These are phyloP conservation scores for Aspergillus sclerotialis DNA, from an alignment of 2,329 filamentous ascomycete genomes.

Conservation along the genomic window DNA sequence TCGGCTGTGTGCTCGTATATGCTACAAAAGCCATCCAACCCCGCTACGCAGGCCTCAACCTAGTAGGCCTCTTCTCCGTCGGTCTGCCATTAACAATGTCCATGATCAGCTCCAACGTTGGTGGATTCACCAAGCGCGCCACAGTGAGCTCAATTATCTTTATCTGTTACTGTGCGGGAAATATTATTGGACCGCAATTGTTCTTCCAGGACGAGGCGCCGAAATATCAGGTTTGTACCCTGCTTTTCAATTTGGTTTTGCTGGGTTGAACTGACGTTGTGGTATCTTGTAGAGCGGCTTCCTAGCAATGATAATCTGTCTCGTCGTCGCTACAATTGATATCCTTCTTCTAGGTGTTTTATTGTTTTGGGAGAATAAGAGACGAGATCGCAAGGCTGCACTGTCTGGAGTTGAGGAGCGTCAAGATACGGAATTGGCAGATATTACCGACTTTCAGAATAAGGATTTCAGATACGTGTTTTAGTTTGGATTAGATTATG, in stretches of 20 bases:
- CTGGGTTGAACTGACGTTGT: constrained; percentile 7
- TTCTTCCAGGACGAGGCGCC: constrained; percentile 38
- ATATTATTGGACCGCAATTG: constrained; percentile 40
- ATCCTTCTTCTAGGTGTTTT: constrained; percentile 6
- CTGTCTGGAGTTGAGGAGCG: background rate
- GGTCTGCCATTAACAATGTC: constrained; percentile 32
- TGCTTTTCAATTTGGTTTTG: constrained; percentile 32
- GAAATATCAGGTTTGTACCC: constrained; percentile 16
- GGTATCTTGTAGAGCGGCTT: constrained; percentile 12
- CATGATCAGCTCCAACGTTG: constrained; percentile 40
- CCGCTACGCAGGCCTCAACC: constrained; percentile 9
- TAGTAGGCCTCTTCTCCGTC: constrained; percentile 30
- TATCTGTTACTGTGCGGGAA: constrained; percentile 37
- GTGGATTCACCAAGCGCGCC: constrained; percentile 44
- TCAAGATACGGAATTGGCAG: constrained; percentile 1
- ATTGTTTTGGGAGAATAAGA: constrained; percentile 8
- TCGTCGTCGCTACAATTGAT: constrained; percentile 6
- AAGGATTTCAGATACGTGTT: constrained; percentile 9
- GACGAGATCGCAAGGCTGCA: constrained; percentile 2
- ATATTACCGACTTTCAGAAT: constrained; percentile 10
- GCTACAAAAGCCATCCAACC: constrained; percentile 10
- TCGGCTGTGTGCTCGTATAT: constrained; percentile 16
- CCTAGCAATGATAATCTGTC: constrained; percentile 10
- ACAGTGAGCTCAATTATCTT: constrained; percentile 41
- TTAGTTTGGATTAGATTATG: too few species aligned